These are phyloP conservation scores for Eucalyptus victrix DNA, from an alignment of 345 rosid genomes.

Conservation along the genomic window DNA sequence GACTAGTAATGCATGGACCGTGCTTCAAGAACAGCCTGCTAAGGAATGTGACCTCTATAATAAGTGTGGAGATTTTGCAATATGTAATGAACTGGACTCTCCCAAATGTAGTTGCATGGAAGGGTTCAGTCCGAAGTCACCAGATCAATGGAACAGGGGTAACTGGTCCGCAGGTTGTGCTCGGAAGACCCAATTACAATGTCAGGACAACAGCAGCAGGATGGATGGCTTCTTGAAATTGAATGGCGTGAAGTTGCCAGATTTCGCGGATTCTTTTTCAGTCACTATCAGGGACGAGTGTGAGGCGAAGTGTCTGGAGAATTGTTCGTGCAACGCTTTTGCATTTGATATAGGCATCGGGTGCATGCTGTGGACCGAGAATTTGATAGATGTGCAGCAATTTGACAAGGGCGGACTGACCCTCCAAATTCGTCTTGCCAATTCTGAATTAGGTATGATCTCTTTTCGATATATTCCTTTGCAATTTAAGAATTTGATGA, in stretches of 20 bases:
- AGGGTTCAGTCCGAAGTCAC: slow-evolving; percentile 28
- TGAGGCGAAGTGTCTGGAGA: slow-evolving; percentile 3
- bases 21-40: slow-evolving; percentile 33
- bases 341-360: slow-evolving; percentile 28
- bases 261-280: slow-evolving; percentile 1
- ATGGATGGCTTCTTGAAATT: slow-evolving; percentile 17
- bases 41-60: slow-evolving; percentile 60
- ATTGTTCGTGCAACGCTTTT: slow-evolving; percentile 65
- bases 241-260: slow-evolving; percentile 20
- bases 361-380: slow-evolving; percentile 53
- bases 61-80: slow-evolving; percentile 61
- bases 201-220: slow-evolving; percentile 2
- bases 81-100: slow-evolving; percentile 15
- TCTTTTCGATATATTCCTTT: neutral
- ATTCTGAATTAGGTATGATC: slow-evolving; percentile 47
- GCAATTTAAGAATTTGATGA: neutral
- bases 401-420: slow-evolving; percentile 15
- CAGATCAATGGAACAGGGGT: slow-evolving; percentile 8
- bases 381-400: slow-evolving; percentile 47
- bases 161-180: slow-evolving; percentile 32
- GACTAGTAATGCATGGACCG: slow-evolving; percentile 25
- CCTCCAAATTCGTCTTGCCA: slow-evolving; percentile 40
- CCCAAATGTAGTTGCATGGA: slow-evolving; percentile 41
- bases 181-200: slow-evolving; percentile 12
- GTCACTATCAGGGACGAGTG: neutral